Evolutionary conservation across 305 asterid genomes (phyloP), one percentile per base, ranked within the genome.

Genomic region (Ruellia speciosa): DNA sequence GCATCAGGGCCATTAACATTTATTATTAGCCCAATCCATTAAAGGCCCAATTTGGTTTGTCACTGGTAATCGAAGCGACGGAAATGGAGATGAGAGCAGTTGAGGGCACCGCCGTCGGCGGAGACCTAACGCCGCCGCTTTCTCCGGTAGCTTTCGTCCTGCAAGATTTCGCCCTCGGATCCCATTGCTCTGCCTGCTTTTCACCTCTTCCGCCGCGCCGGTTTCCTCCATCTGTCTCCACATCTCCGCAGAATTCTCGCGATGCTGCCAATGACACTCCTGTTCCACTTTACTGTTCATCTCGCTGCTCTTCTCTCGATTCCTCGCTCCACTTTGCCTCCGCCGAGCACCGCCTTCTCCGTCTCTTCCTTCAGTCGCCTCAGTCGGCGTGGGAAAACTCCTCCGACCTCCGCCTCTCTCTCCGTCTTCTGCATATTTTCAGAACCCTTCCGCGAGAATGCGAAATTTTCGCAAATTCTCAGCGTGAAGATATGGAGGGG

Each of bases 181-280:
- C 84, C 68, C 79, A 75, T 71, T 88, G 97, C 78, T 76, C 94
- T 69, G 80, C 86, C 73, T 88, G 94, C 71, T 84, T 81, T 24
- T 58, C 73, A 4, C 63, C 76, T 48, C 86, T 88, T 40, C 75
- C 84, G 18, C 19, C 50, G 43, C 60, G 53, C 5, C 73, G 70
- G 7, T 49, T 58, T 56, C 35, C 79, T 39, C 75, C 60, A 41
- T 17, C 20, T 60, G 15, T 55, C 69, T 62, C 66, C 13, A 5
- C 52, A 7, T 47, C 19, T 49, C 65, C 71, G 49, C 49, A 35
- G 7, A 61, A 51, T 28, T 17, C 70, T 59, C 13, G 8, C 8
- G 60, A 52, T 65, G 58, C 17, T 61, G 48, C 74, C 17, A 48
- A 12, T 35, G 19, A 35, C 64, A 1, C 63, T 34, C 73, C 63